Base-by-base conservation (phyloP, 345 rosid genomes). In the Durio zibethinus region DNA sequence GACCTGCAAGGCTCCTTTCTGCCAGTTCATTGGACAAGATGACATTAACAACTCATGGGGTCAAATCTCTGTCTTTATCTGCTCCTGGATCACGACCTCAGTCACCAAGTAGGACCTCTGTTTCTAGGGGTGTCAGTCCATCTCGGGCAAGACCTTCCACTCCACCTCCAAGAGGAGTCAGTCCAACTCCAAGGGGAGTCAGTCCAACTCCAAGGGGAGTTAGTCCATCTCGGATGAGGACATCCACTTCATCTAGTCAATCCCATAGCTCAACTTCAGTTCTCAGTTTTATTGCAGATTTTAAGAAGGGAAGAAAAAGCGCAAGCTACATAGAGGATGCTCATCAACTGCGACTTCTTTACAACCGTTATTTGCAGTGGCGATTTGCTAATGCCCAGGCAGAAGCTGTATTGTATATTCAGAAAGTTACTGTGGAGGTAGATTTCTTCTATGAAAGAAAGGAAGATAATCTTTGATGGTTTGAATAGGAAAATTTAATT, bases 341-440 rank as follows among this genome's bases (percentile, higher is more conserved):
- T 77, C 97, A 91, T 85, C 97, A 92, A 78, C 86, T 94, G 61
- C 87, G 95, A 78, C 85, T 92, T 78, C 88, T 97, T 65, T 80
- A 97, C 80, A 97, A 94, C 75, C 87, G 97, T 85, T 85, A 77
- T 81, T 77, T 94, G 85, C 99, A 97, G 79, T 97, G 99, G 99
- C 83, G 95, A 79, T 94, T 94, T 80, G 88, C 94, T 70, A 91
- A 89, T 90, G 93, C 97, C 42, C 77, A 83, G 67, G 87, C 90
- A 62, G 97, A 90, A 72, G 86, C 88, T 86, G 96, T 86, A 53
- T 86, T 92, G 83, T 87, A 82, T 77, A 77, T 81, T 75, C 93
- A 94, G 85, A 87, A 90, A 85, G 77, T 82, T 76, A 89, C 74
- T n/a, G 90, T 92, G 27, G 97, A 94, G 98, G 99, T 97, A 88